Evolutionary conservation across 495 filamentous ascomycete genomes (phyloP).

Genomic region (Penicillium argentinense): DNA sequence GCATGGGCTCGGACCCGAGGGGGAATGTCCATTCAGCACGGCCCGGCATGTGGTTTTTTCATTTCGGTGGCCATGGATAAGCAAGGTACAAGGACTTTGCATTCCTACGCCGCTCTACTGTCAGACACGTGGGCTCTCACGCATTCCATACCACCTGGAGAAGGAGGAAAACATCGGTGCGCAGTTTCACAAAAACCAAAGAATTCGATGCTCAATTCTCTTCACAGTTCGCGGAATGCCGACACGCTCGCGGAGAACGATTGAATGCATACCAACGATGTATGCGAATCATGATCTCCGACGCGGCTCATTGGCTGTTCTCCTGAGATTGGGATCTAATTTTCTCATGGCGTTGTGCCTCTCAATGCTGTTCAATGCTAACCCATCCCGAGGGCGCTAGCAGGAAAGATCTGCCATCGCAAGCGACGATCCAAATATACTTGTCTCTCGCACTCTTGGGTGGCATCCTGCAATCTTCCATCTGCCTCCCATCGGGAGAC

Average conservation of each 20-base stretch:
- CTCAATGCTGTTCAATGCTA: no score
- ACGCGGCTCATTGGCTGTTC: slow-evolving; percentile 10
- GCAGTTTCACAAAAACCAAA: no score
- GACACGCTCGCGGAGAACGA: no score
- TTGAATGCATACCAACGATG: no score
- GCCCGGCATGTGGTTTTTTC: not conserved
- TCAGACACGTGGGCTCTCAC: slow-evolving; percentile 13
- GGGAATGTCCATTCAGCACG: not conserved
- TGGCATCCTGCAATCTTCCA: no score
- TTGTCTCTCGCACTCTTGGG: not conserved
- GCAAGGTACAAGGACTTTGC: slow-evolving; percentile 4
- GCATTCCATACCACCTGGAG: no score
- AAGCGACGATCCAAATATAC: slow-evolving; percentile 21
- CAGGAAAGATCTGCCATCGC: slow-evolving; percentile 10
- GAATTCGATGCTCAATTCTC: no score
- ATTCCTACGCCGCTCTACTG: slow-evolving; percentile 2
- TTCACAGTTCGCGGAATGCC: not conserved
- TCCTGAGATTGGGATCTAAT: not conserved
- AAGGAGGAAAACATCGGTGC: no score
- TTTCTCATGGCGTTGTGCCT: not conserved
- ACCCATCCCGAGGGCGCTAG: no score
- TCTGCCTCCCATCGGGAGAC: not conserved
- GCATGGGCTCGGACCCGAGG: not conserved
- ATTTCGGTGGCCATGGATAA: not conserved
- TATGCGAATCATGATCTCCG: slow-evolving; percentile 11